These are phyloP conservation scores for Raphanus sativus DNA, from an alignment of 345 rosid species.

Conservation along the genomic window DNA sequence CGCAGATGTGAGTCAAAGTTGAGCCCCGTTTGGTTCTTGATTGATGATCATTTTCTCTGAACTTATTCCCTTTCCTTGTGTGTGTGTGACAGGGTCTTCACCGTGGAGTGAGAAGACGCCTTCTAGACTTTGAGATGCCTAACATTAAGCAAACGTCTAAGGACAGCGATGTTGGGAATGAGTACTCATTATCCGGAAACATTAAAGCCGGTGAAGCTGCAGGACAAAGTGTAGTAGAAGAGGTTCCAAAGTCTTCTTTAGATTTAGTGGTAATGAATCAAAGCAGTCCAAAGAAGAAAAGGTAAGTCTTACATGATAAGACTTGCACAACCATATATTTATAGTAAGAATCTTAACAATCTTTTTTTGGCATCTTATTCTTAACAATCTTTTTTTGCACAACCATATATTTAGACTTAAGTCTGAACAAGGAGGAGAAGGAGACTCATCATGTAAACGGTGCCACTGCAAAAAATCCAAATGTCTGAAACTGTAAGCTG, in stretches of 20 bases:
- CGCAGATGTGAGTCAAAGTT: conserved; percentile 6
- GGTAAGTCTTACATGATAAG: conserved; percentile 38
- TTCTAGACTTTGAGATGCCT: conserved; percentile 80
- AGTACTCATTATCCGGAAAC: conserved; percentile 44
- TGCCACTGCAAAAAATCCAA: conserved; percentile 95
- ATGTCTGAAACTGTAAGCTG: conserved; percentile 95
- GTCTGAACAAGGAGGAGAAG: conserved; percentile 60
- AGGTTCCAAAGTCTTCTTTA: conserved; percentile 37
- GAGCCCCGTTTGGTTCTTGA: not conserved
- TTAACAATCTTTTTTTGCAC: not conserved
- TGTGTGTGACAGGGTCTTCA: conserved; percentile 46
- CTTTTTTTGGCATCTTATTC: not conserved
- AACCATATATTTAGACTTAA: conserved; percentile 61
- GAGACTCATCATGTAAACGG: conserved; percentile 63
- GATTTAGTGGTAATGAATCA: conserved; percentile 44
- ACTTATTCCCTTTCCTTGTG: not conserved
- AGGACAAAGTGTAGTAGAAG: conserved; percentile 23
- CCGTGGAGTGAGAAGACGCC: conserved; percentile 79
- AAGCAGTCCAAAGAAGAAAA: conserved; percentile 74
- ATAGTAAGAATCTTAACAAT: not conserved
- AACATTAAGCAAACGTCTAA: conserved; percentile 28
- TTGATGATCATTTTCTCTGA: conserved; percentile 8
- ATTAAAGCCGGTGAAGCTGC: conserved; percentile 18
- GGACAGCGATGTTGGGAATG: not conserved
- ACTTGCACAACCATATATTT: not conserved